Evolutionary conservation across 306 rosid species (phyloP), one percentile per base, ranked within the genome.

Genomic region (Parietaria judaica): DNA sequence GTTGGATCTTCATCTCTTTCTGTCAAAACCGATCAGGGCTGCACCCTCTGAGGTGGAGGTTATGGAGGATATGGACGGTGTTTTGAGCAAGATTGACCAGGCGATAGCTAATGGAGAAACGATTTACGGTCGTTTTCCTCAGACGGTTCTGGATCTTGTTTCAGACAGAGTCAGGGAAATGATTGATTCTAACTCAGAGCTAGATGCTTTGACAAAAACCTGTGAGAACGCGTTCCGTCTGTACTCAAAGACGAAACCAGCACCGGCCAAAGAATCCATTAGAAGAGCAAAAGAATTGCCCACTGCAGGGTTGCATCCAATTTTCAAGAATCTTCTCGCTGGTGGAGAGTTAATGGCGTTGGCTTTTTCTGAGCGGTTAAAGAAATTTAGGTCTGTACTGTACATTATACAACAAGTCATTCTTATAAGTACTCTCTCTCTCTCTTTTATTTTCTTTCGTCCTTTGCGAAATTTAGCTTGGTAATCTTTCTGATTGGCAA

Each of bases 361-460:
- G 78, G 98, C 98, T 51, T 92, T 92, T 77, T 85, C 98, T n/a
- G 98, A 92, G 78, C 88, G 84, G 58, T 79, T 92, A 76, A 92
- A 92, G 75, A 79, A 72, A 60, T 92, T 85, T 77, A 92, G 96
- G 96, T 91, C 56, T 62, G 83, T 46, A 13, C 13, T 7, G 50
- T 13, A 7, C 50, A 7, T 46, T 46, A 23, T 23, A 23, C 63
- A 61, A 34, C 53, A 41, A 12, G n/a, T 58, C 70, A 5, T 36
- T 60, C 51, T 47, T 55, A 60, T 53, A n/a, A 3, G 10, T 49
- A 1, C 6, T 12, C 16, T 65, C 13, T 12, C 16, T 65, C 13
- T 50, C 67, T 64, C 52, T 66, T 36, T 67, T 45, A 36, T 16
- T 8, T 7, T 47, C 45, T n/a, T 50, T 65, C 10, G 54, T 67